A percentile compares a stretch with the other conserved stretches of the same genome.
phyloP scores from a whole-genome alignment of 2,329 filamentous ascomycete genomes.

The Escovopsis sp. region DNA sequence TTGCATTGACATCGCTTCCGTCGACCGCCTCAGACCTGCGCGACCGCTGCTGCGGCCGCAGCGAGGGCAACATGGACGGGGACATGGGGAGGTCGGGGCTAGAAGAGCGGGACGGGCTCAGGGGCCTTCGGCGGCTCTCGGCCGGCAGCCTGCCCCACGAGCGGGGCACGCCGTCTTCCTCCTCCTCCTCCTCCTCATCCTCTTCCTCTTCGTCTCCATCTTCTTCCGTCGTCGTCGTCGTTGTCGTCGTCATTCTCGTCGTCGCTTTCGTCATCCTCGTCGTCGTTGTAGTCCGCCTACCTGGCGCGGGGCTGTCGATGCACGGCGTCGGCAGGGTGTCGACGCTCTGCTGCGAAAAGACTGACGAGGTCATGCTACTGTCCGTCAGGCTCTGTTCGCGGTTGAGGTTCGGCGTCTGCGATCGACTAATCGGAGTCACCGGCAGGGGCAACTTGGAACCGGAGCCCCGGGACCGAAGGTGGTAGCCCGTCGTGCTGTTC shows the following conservation, averaged over 20 bases:
- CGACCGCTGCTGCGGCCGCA: constrained; percentile 12
- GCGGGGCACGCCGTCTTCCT: constrained; percentile 6
- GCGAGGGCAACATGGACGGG: constrained; percentile 19
- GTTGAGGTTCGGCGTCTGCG: constrained; percentile 19
- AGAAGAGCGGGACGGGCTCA: constrained; percentile 6
- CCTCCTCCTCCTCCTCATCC: no score
- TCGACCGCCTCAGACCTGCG: constrained; percentile 6
- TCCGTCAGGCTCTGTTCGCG: constrained; percentile 26
- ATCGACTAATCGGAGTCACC: constrained; percentile 21
- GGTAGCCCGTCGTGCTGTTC: constrained; percentile 13
- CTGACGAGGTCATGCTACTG: constrained; percentile 28
- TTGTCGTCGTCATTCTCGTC: no score
- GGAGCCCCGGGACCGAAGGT: constrained; percentile 21
- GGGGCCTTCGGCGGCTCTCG: constrained; percentile 4
- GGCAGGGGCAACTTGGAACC: constrained; percentile 25
- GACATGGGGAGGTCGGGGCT: constrained; percentile 14
- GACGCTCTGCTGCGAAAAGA: constrained; percentile 24
- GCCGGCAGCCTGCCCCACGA: constrained; percentile 14
- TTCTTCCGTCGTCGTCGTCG: no score
- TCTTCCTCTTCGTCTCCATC: background rate
- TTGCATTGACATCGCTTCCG: constrained; percentile 7
- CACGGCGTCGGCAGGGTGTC: constrained; percentile 20
- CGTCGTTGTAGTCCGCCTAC: constrained; percentile 4
- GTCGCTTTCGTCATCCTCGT: no score
- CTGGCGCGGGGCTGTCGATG: constrained; percentile 15